These are phyloP conservation scores for Fraxinus pennsylvanica DNA, from an alignment of 257 asterid genomes.

Conservation along the genomic window DNA sequence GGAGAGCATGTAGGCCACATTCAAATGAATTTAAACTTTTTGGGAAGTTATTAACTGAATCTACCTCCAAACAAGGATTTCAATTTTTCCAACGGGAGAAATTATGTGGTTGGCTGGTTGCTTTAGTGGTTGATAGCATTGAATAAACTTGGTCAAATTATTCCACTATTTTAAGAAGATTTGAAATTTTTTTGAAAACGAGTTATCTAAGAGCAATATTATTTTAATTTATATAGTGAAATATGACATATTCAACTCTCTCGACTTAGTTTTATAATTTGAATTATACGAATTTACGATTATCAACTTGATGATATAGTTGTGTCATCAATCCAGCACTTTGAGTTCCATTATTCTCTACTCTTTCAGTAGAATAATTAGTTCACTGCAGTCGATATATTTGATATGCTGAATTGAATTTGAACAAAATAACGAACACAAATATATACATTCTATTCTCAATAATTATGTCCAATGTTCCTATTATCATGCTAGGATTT, in stretches of 20 bases:
- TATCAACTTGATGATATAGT: not conserved
- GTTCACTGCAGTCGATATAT: not conserved
- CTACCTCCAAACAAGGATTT: not conserved
- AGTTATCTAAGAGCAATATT: no score
- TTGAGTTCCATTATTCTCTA: no score
- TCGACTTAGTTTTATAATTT: not conserved
- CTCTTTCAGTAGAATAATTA: no score
- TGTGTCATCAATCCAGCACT: no score
- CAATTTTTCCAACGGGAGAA: not conserved
- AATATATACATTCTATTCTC: not conserved
- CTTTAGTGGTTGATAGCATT: not conserved
- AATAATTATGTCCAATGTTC: not conserved
- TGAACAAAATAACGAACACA: not conserved
- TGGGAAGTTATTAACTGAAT: not conserved
- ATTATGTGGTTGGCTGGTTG: not conserved
- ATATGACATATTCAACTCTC: no score
- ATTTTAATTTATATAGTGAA: not conserved
- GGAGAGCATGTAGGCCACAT: not conserved
- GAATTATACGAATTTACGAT: no score
- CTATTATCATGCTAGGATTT: not conserved
- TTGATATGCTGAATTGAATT: not conserved
- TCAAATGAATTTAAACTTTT: not conserved
- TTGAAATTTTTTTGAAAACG: not conserved
- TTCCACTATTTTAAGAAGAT: not conserved
- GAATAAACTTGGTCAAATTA: not conserved